Evolutionary conservation across 306 rosid species (phyloP).

Genomic region (Albizia julibrissin): DNA sequence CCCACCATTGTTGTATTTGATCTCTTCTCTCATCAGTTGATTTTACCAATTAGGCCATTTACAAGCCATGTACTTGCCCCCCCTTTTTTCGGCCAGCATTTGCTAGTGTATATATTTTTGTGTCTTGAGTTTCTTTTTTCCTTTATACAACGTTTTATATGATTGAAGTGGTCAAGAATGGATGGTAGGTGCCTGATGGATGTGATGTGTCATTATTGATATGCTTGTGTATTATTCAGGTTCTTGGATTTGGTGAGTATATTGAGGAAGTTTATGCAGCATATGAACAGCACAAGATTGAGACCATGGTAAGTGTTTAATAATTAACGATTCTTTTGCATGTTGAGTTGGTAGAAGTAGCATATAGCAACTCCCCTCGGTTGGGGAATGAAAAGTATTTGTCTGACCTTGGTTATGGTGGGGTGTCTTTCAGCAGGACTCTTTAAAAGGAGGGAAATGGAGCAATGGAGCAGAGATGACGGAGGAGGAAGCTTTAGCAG

Average conservation of each 20-base stretch:
- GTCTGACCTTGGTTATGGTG: slow-evolving; percentile 33
- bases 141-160: too few species aligned
- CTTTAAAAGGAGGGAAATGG: slow-evolving; percentile 80
- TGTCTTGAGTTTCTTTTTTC: too few species aligned
- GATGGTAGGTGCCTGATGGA: not conserved
- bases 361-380: not conserved
- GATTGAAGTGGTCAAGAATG: not conserved
- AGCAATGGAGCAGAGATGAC: slow-evolving; percentile 93
- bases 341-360: slow-evolving; percentile 9
- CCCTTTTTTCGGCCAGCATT: too few species aligned
- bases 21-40: not conserved
- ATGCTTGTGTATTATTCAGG: slow-evolving; percentile 52
- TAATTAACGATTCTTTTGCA: slow-evolving; percentile 11
- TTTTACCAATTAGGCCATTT: not conserved
- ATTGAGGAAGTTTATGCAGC: slow-evolving; percentile 90
- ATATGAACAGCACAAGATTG: slow-evolving; percentile 85
- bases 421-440: slow-evolving; percentile 70
- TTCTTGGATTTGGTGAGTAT: slow-evolving; percentile 88
- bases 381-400: not conserved
- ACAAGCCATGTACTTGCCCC: not conserved
- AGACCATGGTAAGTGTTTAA: slow-evolving; percentile 73
- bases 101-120: too few species aligned
- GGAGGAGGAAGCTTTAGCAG: slow-evolving; percentile 96
- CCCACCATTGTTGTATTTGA: not conserved
- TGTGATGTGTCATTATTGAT: slow-evolving; percentile 27